Base-by-base conservation (phyloP, 208 protist genomes). In the Jaenimonas drosophilae region DNA sequence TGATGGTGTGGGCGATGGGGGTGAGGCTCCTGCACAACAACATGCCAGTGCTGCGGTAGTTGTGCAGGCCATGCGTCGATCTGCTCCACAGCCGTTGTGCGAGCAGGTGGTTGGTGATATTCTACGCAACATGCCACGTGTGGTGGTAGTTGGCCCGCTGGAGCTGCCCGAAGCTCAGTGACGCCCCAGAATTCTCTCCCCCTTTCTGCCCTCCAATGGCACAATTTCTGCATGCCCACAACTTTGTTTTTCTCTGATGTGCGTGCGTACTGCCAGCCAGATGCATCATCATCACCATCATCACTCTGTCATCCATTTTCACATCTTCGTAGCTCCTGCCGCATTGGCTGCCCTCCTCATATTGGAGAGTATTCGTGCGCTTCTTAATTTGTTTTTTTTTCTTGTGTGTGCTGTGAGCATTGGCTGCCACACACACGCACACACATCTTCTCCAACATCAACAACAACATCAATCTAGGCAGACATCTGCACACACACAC, bases 91-190 rank as follows among this genome's bases (percentile, higher is more conserved):
- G 21, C 44, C 4, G 11, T 38, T 19, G 30, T 38, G 20, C 4
- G 20, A 38, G 20, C 21, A 4, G 4, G 44, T 39, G 30, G 44
- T 49, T 5, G 44, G 39, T n/a, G 6, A 57, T 16, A 57, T 72
- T 3, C 33, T 89, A 21, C 21, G 58, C 34, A 19, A 70, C 32
- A 52, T 83, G 48, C 46, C 70, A 3, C 68, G 69, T 19, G 70
- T 89, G 29, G 59, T 74, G 1, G 14, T 89, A 11, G 38, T 67
- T 0, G 76, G 72, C 3, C 28, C 50, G 1, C 28, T 54, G 0
- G 30, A 64, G 31, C 29, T 86, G 6, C 65, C 72, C 4, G 67
- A 59, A 6, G 49, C 64, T 34, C 31, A 9, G 31, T 34, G 31
- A 34, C 31, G 11, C 14, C 31, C n/a, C n/a, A n/a, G n/a, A n/a